Base-by-base conservation (phyloP, 2,329 filamentous ascomycete species). In the Aspergillus melleus region DNA sequence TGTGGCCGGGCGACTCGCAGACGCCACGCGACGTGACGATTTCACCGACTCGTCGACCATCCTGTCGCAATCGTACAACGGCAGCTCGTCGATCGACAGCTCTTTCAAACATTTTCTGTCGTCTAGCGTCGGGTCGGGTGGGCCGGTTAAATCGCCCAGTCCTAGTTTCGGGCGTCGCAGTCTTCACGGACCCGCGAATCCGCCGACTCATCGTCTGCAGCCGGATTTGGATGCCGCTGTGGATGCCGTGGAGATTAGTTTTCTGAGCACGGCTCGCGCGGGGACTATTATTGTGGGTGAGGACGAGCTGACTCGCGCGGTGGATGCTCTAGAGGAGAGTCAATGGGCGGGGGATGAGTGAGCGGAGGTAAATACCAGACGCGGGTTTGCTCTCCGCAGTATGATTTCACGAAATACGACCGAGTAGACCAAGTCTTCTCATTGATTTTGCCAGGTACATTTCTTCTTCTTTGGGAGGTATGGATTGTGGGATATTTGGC, bases 231-330 rank as follows among this genome's bases (percentile, higher is more conserved):
- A 72, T 54, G 26, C 62, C 11, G 66, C 63, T 22, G 73, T 62
- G 56, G 73, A 76, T 59, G 77, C 72, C 1, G 86, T 91, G 0
- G 92, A 97, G 73, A 88, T 98, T 77, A 94, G 90, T 59, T 98
- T 97, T 74, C 80, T 98, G 63, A 95, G 90, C 61, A 98, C 94
- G 0, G 92, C 92, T 4, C 85, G 89, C 47, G 92, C 93, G 0
- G 94, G 94, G 1, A 93, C 92, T 5, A 94, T 98, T 10, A 92
- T 98, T 70, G 85, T 98, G 44, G 86, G 88, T 4, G 85, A 89
- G 63, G 86, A 89, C 67, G 90, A 94, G 71, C 81, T 93, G 49
- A 80, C 83, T n/a, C 85, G 85, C 59, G 93, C 91, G 0, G 79
- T 97, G 66, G 84, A 85, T 51, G 91, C 91, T 6, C 75, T 97